These are phyloP conservation scores for Pseudocercospora fuligena DNA, from an alignment of 2,329 filamentous ascomycete genomes.

Conservation along the genomic window DNA sequence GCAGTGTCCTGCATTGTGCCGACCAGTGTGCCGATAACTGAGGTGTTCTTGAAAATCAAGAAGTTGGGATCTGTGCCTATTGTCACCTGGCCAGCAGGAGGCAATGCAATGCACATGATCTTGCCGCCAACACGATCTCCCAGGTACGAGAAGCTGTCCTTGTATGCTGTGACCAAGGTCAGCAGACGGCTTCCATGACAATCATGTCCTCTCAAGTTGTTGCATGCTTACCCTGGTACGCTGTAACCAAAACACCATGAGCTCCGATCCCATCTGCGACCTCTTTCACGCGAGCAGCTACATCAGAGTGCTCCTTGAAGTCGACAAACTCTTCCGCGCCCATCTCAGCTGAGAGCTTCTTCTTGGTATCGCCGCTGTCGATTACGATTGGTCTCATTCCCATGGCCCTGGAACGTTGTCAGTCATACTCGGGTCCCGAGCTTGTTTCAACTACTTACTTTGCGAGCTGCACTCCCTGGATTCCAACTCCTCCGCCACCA, in stretches of 20 bases:
- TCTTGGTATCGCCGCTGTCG: constrained; percentile 57
- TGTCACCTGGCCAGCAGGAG: constrained; percentile 43
- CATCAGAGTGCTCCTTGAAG: constrained; percentile 50
- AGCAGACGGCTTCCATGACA: not conserved
- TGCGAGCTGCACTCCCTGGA: constrained; percentile 56
- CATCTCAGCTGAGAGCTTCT: constrained; percentile 52
- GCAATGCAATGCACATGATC: constrained; percentile 56
- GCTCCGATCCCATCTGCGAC: constrained; percentile 54
- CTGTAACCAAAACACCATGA: constrained; percentile 49
- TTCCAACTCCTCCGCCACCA: constrained; percentile 61
- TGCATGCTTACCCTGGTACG: constrained; percentile 34
- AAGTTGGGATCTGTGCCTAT: constrained; percentile 43
- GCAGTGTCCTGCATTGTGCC: constrained; percentile 55
- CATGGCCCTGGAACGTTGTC: constrained; percentile 49
- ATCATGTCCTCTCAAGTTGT: not conserved
- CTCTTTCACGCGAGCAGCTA: constrained; percentile 51
- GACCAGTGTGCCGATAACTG: constrained; percentile 48
- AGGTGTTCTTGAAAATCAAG: constrained; percentile 43
- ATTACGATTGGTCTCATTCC: constrained; percentile 62
- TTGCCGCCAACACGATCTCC: constrained; percentile 55
- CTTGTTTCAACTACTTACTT: constrained; percentile 14
- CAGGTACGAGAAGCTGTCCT: constrained; percentile 49
- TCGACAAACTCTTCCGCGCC: constrained; percentile 64
- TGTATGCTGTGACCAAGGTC: constrained; percentile 17
- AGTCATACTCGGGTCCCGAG: not conserved